These are phyloP conservation scores for Alternaria longipes DNA, from an alignment of 2,329 filamentous ascomycete species.

Conservation along the genomic window DNA sequence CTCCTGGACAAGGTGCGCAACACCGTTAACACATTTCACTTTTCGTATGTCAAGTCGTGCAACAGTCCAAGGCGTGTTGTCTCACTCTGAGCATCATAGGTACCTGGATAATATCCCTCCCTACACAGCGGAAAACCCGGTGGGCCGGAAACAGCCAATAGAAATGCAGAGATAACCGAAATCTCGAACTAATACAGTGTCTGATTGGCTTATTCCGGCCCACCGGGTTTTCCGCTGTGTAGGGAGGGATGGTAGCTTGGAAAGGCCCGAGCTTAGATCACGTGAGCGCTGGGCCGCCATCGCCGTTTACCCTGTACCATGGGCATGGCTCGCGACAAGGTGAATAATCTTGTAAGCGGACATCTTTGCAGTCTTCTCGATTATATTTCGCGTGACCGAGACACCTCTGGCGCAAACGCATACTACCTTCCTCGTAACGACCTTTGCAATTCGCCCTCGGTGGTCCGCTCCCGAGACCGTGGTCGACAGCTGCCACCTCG, in stretches of 20 bases:
- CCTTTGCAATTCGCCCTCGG: slow-evolving; percentile 12
- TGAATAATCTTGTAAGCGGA: background rate
- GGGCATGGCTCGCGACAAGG: background rate
- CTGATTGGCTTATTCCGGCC: no score
- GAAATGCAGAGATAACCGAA: no score
- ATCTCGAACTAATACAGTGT: no score
- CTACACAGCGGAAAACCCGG: no score
- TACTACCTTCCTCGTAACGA: no score
- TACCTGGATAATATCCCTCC: no score
- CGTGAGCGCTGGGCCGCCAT: slow-evolving; percentile 1
- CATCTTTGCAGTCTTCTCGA: background rate
- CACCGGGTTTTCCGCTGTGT: no score
- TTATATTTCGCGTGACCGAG: no score
- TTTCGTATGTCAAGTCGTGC: background rate
- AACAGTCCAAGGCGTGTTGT: background rate
- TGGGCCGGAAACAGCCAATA: no score
- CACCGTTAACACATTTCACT: background rate
- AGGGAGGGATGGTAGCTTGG: no score
- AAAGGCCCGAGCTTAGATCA: slow-evolving; percentile 9
- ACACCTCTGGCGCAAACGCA: background rate
- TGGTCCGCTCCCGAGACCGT: slow-evolving; percentile 21
- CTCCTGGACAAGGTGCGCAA: accelerated
- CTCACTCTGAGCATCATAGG: background rate
- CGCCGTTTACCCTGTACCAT: background rate
- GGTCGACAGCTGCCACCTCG: slow-evolving; percentile 16